Evolutionary conservation across 306 rosid genomes (phyloP), one percentile per base, ranked within the genome.

Genomic region (Rosa multiflora): DNA sequence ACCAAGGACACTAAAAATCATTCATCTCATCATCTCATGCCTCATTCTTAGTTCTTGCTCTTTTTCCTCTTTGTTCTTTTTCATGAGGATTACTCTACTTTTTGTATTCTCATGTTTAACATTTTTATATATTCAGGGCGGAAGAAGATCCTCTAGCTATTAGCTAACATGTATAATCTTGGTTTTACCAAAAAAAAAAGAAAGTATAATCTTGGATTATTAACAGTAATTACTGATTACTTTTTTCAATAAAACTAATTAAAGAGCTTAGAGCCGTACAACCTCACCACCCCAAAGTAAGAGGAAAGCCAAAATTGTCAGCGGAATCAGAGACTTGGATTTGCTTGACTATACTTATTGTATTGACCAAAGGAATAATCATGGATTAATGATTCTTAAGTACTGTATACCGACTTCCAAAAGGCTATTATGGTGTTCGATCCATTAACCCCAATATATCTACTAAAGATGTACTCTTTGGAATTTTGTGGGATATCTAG

Each of bases 11-110:
- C 83, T 79, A 72, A 74, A 74, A n/a, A n/a, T n/a, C n/a, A n/a
- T n/a, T n/a, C n/a, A n/a, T n/a, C n/a, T 70, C 78, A 43, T 80
- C 89, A 88, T 87, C 91, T 62, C 68, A 70, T 86, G 82, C 88
- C 81, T 64, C 42, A 82, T 5, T 77, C 29, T 40, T 10, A 5
- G 29, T 26, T 26, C 29, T 26, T 26, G 29, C 3, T 59, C 37
- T 21, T 68, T 69, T 55, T 79, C 77, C 73, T 75, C 81, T 82
- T 80, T 81, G 78, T 73, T 81, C 81, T 43, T 43, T 73, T 71
- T 43, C 21, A 74, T 29, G 17, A 74, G 73, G 53, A 70, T 79
- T 81, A 56, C 74, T 69, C 48, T 46, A 51, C 81, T 67, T 81
- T 66, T 48, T 76, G 56, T 35, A 64, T 48, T 79, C 67, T 70